Evolutionary conservation across 73 alveolate genomes (phyloP).

Genomic region (Uronychia setigera): DNA sequence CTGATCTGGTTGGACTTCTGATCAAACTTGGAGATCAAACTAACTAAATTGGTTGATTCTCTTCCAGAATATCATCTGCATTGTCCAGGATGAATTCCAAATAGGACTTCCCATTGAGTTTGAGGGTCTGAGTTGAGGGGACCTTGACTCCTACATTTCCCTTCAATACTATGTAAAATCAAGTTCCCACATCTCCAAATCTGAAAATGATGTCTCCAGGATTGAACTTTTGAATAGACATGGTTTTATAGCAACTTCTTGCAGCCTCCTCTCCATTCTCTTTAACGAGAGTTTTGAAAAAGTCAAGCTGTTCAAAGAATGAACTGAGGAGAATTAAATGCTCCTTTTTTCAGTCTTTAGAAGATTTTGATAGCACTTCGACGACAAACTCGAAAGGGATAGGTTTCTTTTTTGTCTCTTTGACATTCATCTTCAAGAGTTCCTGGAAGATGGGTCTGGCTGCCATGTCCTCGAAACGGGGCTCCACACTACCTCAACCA

Average conservation of each 20-base stretch:
- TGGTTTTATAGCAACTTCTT: conserved; percentile 42
- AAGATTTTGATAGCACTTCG: background rate
- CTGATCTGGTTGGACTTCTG: conserved; percentile 15
- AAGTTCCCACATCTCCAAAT: conserved; percentile 49
- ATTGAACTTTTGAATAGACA: conserved; percentile 20
- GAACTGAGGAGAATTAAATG: background rate
- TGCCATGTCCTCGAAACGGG: too few species aligned
- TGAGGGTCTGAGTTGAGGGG: conserved; percentile 28
- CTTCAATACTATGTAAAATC: conserved; percentile 51
- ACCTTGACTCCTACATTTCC: conserved; percentile 61
- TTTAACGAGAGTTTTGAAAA: conserved; percentile 22
- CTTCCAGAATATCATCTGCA: conserved; percentile 31
- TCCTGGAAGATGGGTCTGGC: too few species aligned
- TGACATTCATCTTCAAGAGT: too few species aligned
- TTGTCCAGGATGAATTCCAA: conserved; percentile 7
- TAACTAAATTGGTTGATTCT: too few species aligned
- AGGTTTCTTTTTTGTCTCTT: too few species aligned
- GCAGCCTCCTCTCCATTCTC: conserved; percentile 53
- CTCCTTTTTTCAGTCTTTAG: background rate
- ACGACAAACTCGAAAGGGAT: too few species aligned
- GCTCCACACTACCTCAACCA: conserved; percentile 4
- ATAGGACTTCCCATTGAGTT: conserved; percentile 8
- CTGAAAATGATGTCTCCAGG: conserved; percentile 43
- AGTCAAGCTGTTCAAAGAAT: background rate
- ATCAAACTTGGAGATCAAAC: too few species aligned